Base-by-base conservation (phyloP, 768 basidiomycete species). In the Melanogaster broomeanus region DNA sequence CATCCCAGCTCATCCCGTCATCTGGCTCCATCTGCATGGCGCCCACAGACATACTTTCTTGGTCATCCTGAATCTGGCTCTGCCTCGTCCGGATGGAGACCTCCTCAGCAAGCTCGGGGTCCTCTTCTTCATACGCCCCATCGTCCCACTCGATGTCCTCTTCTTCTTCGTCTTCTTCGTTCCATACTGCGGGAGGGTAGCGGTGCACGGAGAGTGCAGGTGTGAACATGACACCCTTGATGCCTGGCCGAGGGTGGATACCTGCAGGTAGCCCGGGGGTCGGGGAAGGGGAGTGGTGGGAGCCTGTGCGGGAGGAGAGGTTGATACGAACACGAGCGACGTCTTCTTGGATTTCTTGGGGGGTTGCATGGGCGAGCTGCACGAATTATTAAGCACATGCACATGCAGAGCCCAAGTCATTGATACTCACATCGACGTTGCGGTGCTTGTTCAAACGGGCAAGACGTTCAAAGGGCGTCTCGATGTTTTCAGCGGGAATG, bases 401-500 rank as follows among this genome's bases (percentile, higher is more conserved):
- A 49, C 24, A 45, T 30, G 19, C 58, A 33, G 44, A 11, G 11
- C 15, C n/a, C 1, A 25, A 28, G 11, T 4, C 37, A 41, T 40
- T 30, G 35, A 18, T 12, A 77, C 91, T 64, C 69, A 95, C 93
- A 68, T 98, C 96, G 48, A 98, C 88, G 68, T 99, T 99, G 27
- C 95, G 81, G 65, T 97, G 93, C 67, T 98, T 98, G 75, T 99
- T 98, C 49, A 98, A 77, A 51, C 97, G 77, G 0, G 97, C 97
- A 6, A 98, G 81, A 31, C 97, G 82, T 66, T 99, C 97, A 61
- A 93, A 97, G 0, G 97, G 97, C 0, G 97, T 99, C 69, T 99
- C 97, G 59, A 99, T 98, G 68, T 98, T 98, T 73, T 99, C 97
- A 0, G 97, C 97, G 16, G 97, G 97, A 44, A 99, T 98, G 69